Evolutionary conservation across 192 early-diverging fungal species (phyloP), one percentile per base, ranked within the genome.

Genomic region (Entomortierella chlamydospora): DNA sequence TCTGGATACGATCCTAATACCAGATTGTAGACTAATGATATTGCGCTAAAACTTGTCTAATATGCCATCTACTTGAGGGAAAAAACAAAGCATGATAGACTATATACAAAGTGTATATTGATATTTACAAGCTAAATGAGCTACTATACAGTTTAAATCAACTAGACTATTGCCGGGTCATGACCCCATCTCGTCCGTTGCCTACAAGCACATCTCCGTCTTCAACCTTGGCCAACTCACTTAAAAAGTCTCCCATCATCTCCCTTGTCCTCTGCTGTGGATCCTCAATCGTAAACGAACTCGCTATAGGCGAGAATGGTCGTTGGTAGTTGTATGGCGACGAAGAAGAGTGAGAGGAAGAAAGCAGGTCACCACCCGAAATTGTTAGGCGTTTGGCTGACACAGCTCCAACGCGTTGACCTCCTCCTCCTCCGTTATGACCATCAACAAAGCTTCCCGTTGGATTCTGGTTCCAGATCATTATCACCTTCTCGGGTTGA

Each of bases 231-330:
- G 73, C 60, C 42, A 77, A 12, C 47, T 57, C 65, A 29, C 64
- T 77, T 66, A 77, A 52, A 42, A 77, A 77, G 5, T 68, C 73
- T 17, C 73, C 73, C 73, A 77, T 63, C 73, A 33, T 54, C 47
- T 51, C 9, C 41, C 30, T 61, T 31, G 22, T 31, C n/a, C n/a
- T n/a, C 57, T 61, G 49, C 45, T 61, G 61, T 9, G 50, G 11
- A 29, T 43, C 42, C 43, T 73, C 54, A 15, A 59, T 31, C 50
- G 62, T 13, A 55, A 66, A 66, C 13, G 64, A 66, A 11, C 53
- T 34, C 29, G 64, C 23, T 18, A 47, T 18, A 0, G 54, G 62
- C 28, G 71, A 8, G 22, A 28, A 29, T 20, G 30, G 29, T 13
- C 33, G 59, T 5, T 43, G 12, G 23, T 15, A 25, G 10, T 29